phyloP scores from a whole-genome alignment of 2,329 filamentous ascomycete species.

The Chaetomiaceae sp. region DNA sequence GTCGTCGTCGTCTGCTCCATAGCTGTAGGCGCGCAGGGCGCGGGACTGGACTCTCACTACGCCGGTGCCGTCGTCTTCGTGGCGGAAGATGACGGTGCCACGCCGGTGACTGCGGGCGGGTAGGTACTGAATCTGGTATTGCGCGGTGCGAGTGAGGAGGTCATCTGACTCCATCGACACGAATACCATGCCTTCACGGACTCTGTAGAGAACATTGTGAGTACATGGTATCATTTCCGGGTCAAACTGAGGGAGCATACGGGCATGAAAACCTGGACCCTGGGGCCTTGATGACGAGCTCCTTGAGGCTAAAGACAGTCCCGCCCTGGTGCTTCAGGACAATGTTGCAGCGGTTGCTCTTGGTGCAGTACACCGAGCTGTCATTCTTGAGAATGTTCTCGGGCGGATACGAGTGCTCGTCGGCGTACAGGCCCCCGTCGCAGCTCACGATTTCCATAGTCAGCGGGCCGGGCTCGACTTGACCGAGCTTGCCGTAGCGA shows the following conservation, averaged over 20 bases:
- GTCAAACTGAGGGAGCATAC: slow-evolving; percentile 49
- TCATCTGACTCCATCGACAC: slow-evolving; percentile 81
- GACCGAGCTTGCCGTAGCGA: slow-evolving; percentile 80
- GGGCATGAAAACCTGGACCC: slow-evolving; percentile 77
- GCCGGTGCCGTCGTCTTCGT: slow-evolving; percentile 49
- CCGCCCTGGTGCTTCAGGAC: slow-evolving; percentile 76
- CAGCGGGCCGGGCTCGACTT: slow-evolving; percentile 76
- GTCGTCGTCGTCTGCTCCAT: slow-evolving; percentile 33
- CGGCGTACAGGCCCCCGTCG: slow-evolving; percentile 70
- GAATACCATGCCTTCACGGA: slow-evolving; percentile 90
- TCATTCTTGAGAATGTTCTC: slow-evolving; percentile 84
- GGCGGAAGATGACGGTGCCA: slow-evolving; percentile 40
- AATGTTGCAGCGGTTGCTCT: slow-evolving; percentile 82
- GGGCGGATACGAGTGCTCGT: slow-evolving; percentile 60
- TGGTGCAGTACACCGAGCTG: slow-evolving; percentile 82
- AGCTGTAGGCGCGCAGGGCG: slow-evolving; percentile 43
- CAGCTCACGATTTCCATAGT: slow-evolving; percentile 87
- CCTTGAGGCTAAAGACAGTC: slow-evolving; percentile 76
- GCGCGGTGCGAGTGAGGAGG: slow-evolving; percentile 65
- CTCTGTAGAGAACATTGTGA: slow-evolving; percentile 48
- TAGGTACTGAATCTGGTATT: slow-evolving; percentile 69
- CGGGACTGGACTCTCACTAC: slow-evolving; percentile 43
- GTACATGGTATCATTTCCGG: slow-evolving; percentile 14
- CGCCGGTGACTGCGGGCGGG: slow-evolving; percentile 26
- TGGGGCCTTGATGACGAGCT: slow-evolving; percentile 83